Base-by-base conservation (phyloP, 495 filamentous ascomycete genomes). In the Xylaria palmicola region DNA sequence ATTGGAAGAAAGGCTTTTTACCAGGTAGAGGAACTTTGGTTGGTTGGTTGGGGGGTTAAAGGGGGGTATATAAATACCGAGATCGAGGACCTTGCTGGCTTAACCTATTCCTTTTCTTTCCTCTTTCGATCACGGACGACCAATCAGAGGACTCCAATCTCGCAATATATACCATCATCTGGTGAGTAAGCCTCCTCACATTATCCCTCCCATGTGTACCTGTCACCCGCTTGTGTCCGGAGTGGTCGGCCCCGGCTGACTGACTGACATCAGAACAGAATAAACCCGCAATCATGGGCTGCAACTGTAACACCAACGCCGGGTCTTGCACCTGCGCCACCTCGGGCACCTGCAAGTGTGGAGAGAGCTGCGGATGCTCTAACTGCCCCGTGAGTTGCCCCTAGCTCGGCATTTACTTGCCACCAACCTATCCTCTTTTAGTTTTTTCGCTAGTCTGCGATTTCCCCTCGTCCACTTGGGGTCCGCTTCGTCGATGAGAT, bases 371-470 rank as follows among this genome's bases (percentile, higher is more conserved):
- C 63, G 66, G 66, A 34, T 71, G 68, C 68, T 24, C 56, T 50
- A 64, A 65, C 60, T 71, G 68, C 60, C 68, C 68, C 19, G 68
- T 71, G 22, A 63, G 68, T 32, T 41, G n/a, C n/a, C n/a, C n/a
- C n/a, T n/a, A n/a, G n/a, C n/a, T n/a, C n/a, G n/a, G n/a, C n/a
- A n/a, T n/a, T n/a, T n/a, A n/a, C n/a, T n/a, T n/a, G n/a, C n/a
- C n/a, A n/a, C n/a, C n/a, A n/a, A n/a, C n/a, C n/a, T n/a, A n/a
- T n/a, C n/a, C n/a, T n/a, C n/a, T n/a, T n/a, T n/a, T n/a, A n/a
- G n/a, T n/a, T n/a, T n/a, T n/a, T n/a, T n/a, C n/a, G n/a, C n/a
- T n/a, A n/a, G n/a, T n/a, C n/a, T n/a, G n/a, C n/a, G n/a, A n/a
- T n/a, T n/a, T n/a, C n/a, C n/a, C n/a, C n/a, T n/a, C n/a, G n/a